Evolutionary conservation across 2,329 filamentous ascomycete species (phyloP).

Genomic region (Pseudogymnoascus sp.): DNA sequence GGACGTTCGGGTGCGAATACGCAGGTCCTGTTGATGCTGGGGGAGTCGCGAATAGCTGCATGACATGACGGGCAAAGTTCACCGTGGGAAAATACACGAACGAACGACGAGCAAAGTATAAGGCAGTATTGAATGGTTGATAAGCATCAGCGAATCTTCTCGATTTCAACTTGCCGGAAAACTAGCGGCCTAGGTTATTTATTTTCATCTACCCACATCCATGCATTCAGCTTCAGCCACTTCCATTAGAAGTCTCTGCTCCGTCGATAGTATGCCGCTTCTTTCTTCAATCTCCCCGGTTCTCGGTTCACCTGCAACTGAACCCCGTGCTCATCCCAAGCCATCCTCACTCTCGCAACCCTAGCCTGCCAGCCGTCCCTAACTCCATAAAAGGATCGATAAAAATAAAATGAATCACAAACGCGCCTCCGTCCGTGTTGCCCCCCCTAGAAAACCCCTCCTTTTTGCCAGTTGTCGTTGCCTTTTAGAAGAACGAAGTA

Average conservation of each 20-base stretch:
- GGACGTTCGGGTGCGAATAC: background rate
- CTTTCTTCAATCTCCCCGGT: background rate
- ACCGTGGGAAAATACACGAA: background rate
- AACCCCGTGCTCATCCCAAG: background rate
- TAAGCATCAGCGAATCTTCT: background rate
- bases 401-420: background rate
- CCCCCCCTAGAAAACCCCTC: background rate
- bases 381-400: background rate
- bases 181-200: background rate
- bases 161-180: background rate
- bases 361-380: background rate
- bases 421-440: background rate
- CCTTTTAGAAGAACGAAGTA: background rate
- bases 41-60: background rate
- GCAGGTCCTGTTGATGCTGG: background rate
- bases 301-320: background rate
- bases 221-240: background rate
- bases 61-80: background rate
- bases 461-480: background rate
- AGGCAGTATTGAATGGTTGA: background rate
- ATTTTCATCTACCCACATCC: background rate
- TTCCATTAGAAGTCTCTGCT: background rate
- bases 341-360: background rate
- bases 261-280: background rate
- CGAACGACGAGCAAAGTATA: background rate